Evolutionary conservation across 257 asterid species (phyloP), one percentile per base, ranked within the genome.

Genomic region (Voacanga thouarsii): DNA sequence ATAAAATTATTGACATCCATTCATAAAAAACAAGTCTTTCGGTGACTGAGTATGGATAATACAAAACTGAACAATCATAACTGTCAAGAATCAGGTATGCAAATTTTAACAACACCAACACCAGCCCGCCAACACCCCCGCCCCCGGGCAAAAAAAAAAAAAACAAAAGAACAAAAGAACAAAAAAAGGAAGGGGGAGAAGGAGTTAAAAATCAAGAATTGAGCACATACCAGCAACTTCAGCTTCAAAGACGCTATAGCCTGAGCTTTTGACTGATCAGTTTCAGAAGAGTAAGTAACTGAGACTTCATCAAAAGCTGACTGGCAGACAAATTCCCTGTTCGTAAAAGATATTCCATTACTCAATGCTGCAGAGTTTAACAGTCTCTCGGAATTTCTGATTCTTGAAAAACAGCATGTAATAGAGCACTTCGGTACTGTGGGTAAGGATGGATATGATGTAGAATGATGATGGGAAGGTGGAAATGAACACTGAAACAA

Each of bases 141-240:
- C 37, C 37, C 37, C 37, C 37, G 37, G 37, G 2, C 37, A n/a
- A n/a, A n/a, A n/a, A n/a, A n/a, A n/a, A n/a, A n/a, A n/a, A n/a
- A n/a, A n/a, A n/a, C n/a, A n/a, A n/a, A n/a, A n/a, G n/a, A n/a
- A n/a, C n/a, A n/a, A n/a, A n/a, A n/a, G n/a, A n/a, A n/a, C 37
- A 45, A 74, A 76, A 24, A 7, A 47, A 5, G 21, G 28, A 12
- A 1, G 37, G 26, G 9, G 43, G 47, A 43, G 23, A 68, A 23
- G 7, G 28, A 77, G 26, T 8, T 12, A 23, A 43, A 57, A 72
- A 78, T 23, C 7, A 71, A 47, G 39, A 78, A 23, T 43, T 15
- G 28, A 64, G 79, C 45, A 72, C 61, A n/a, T 79, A 94, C 97
- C 93, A 94, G 80, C 70, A 92, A 81, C 68, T 92, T 94, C 81